A percentile compares a stretch with the other conserved stretches of the same genome.
phyloP scores from a whole-genome alignment of 306 rosid genomes.

The Dryas alaskensis region DNA sequence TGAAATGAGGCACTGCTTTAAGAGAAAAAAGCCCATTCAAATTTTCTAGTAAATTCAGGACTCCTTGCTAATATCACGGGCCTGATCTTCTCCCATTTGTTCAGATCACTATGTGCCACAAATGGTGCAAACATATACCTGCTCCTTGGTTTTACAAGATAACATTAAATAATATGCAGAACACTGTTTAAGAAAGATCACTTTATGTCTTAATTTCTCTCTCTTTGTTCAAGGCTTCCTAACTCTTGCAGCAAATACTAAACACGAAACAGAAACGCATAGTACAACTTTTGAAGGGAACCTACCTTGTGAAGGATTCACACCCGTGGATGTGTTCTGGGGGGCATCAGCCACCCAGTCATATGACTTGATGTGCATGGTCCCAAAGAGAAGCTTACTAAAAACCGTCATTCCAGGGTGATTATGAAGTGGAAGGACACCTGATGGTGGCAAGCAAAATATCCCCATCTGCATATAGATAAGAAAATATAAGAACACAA shows the following conservation, averaged over 20 bases:
- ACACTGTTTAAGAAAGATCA: neutral
- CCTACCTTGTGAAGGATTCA: slow-evolving; percentile 55
- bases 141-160: neutral
- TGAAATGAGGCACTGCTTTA: neutral
- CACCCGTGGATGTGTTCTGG: slow-evolving; percentile 28
- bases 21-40: neutral
- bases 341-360: slow-evolving; percentile 74
- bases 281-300: slow-evolving; percentile 3
- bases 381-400: slow-evolving; percentile 86
- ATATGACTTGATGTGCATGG: slow-evolving; percentile 91
- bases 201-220: neutral
- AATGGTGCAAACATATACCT: neutral
- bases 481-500: slow-evolving; percentile 7
- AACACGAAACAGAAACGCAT: neutral
- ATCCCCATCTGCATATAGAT: slow-evolving; percentile 68
- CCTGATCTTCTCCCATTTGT: neutral
- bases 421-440: slow-evolving; percentile 89
- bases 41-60: neutral
- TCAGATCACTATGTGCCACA: no score
- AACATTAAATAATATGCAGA: neutral
- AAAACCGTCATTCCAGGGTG: slow-evolving; percentile 99
- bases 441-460: slow-evolving; percentile 94
- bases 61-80: neutral
- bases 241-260: neutral
- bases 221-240: neutral